Base-by-base conservation (phyloP, 768 basidiomycete species). In the Gloeopeniophorella convolvens region DNA sequence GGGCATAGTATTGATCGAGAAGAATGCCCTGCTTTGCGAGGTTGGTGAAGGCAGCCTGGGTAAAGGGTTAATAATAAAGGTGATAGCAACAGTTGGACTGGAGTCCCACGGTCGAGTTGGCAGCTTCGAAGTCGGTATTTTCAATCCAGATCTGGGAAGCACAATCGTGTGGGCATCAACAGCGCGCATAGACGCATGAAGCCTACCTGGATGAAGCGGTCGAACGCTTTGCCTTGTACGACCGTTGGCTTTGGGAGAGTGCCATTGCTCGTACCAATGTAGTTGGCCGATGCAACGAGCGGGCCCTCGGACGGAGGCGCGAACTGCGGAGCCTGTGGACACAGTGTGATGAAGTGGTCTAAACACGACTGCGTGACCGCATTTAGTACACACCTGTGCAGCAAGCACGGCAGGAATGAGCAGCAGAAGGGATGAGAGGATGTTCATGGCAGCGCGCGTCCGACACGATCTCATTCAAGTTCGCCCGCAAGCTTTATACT, bases 121-220 rank as follows among this genome's bases (percentile, higher is more conserved):
- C 68, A 47, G 57, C 59, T 8, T 55, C 61, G 51, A 67, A 84
- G 57, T 82, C 73, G 13, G 77, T 81, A 62, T 82, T 83, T 61
- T 83, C 82, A 31, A 84, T 66, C 77, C 77, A 82, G 48, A 83
- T 78, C 57, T 74, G 61, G 27, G 37, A 31, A 26, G 33, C 13
- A 11, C 37, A 24, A 24, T 3, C 31, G 28, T 4, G 5, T 26
- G n/a, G 13, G 21, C 26, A 16, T 32, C 18, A n/a, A 46, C 4
- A 33, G 12, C n/a, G 18, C 31, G 30, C 20, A 36, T 13, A 37
- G 16, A 21, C 15, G 18, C 20, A 10, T 21, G 8, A 23, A 7
- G 33, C 42, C 6, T 2, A 61, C 58, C 56, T 68, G 65, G 52
- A 74, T 70, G 65, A 79, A 70, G 5, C 76, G 67, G 53, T 76